phyloP scores from a whole-genome alignment of 257 asterid genomes.

The Gynochthodes officinalis region DNA sequence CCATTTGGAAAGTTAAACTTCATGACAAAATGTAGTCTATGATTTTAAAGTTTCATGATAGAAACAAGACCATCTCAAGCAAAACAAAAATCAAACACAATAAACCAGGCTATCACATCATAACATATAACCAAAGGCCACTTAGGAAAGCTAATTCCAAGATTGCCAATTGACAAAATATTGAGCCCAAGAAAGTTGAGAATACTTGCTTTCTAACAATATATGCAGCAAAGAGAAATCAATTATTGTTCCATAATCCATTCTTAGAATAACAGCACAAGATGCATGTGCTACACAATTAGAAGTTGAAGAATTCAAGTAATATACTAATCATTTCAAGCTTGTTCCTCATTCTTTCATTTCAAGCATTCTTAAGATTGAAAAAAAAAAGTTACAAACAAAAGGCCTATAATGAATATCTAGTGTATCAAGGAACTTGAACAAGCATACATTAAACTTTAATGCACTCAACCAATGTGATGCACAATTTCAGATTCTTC shows the following conservation, averaged over 20 bases:
- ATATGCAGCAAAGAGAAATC: not conserved
- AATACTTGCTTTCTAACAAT: not conserved
- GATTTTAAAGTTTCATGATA: not conserved
- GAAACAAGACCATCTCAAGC: not conserved
- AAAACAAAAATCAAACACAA: not conserved
- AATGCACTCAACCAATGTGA: not conserved
- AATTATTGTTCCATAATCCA: not conserved
- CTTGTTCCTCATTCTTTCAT: not conserved
- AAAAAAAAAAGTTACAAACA: not conserved
- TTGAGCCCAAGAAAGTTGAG: not conserved
- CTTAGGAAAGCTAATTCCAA: not conserved
- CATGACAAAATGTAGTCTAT: not conserved
- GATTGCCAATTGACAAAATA: not conserved
- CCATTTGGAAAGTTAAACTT: not conserved
- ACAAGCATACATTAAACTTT: not conserved
- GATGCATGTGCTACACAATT: conserved; percentile 1
- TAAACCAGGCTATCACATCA: not conserved
- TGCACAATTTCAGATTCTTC: not conserved
- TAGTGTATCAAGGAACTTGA: not conserved
- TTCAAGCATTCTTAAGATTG: not conserved
- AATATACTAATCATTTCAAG: not conserved
- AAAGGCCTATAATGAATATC: not conserved
- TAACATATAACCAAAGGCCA: not conserved
- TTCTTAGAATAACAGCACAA: not conserved
- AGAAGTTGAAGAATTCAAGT: too few relatives aligned